Evolutionary conservation across 441 rosid genomes (phyloP).

Genomic region (Pelargonium citronellum): DNA sequence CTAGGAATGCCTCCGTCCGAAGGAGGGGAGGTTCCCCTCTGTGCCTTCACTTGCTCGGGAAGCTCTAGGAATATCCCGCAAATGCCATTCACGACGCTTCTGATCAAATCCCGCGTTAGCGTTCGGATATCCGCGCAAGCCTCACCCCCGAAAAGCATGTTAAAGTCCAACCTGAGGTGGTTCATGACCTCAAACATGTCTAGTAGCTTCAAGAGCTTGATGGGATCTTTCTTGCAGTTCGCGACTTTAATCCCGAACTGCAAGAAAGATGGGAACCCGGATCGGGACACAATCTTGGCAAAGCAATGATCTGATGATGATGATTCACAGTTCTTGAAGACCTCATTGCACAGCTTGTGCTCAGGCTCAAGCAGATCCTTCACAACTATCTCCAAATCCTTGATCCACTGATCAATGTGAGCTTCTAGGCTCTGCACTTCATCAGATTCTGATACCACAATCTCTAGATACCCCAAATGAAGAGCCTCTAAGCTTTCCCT

Average conservation of each 20-base stretch:
- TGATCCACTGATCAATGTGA: conserved; percentile 45
- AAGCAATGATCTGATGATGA: conserved; percentile 35
- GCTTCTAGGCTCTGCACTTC: conserved; percentile 37
- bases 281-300: conserved; percentile 41
- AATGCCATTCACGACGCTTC: conserved; percentile 45
- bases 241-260: conserved; percentile 51
- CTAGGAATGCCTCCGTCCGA: conserved; percentile 49
- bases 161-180: conserved; percentile 51
- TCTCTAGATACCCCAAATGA: conserved; percentile 42
- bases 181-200: conserved; percentile 55
- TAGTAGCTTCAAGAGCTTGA: conserved; percentile 59
- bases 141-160: conserved; percentile 46
- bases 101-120: conserved; percentile 51
- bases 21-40: conserved; percentile 49
- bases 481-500: conserved; percentile 34
- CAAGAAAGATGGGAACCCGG: conserved; percentile 49
- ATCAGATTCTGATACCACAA: conserved; percentile 34
- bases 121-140: conserved; percentile 50
- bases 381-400: conserved; percentile 45
- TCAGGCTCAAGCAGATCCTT: conserved; percentile 45
- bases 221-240: conserved; percentile 49
- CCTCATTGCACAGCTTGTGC: conserved; percentile 40
- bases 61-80: conserved; percentile 68
- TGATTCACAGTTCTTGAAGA: conserved; percentile 30
- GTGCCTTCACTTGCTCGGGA: conserved; percentile 53